Conservation (phyloP, 2,329 filamentous ascomycete species). For the Pseudogymnoascus sp. region DNA sequence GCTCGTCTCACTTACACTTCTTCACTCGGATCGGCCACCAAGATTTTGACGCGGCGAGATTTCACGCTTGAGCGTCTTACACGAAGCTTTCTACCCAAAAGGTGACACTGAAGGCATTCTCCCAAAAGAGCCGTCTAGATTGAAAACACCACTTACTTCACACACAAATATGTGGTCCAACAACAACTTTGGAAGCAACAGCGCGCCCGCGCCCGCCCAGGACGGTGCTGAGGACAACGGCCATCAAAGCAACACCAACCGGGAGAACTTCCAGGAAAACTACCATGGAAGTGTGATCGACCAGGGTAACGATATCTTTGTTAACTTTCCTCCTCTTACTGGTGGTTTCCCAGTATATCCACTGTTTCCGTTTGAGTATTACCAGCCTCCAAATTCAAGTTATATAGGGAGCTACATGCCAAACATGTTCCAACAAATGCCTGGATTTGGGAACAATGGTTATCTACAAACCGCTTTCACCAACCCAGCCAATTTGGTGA, state of each 20-base stretch:
- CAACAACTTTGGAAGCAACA: slow-evolving; percentile 23
- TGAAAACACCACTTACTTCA: neutral
- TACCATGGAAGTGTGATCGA: neutral
- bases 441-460: neutral
- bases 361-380: neutral
- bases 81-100: neutral
- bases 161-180: slow-evolving; percentile 23
- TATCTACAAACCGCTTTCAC: neutral
- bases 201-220: slow-evolving; percentile 23
- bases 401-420: neutral
- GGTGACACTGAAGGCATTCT: neutral
- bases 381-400: slow-evolving; percentile 1
- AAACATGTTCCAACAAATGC: neutral
- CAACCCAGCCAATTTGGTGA: neutral
- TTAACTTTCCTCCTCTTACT: neutral
- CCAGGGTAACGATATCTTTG: neutral
- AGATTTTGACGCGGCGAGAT: neutral
- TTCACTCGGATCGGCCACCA: neutral
- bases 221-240: slow-evolving; percentile 9
- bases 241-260: neutral
- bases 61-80: neutral
- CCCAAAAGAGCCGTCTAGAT: neutral
- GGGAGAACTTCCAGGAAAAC: neutral
- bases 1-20: neutral
- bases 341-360: neutral